Evolutionary conservation across 345 rosid species (phyloP), one percentile per base, ranked within the genome.

Genomic region (Corchorus capsularis): DNA sequence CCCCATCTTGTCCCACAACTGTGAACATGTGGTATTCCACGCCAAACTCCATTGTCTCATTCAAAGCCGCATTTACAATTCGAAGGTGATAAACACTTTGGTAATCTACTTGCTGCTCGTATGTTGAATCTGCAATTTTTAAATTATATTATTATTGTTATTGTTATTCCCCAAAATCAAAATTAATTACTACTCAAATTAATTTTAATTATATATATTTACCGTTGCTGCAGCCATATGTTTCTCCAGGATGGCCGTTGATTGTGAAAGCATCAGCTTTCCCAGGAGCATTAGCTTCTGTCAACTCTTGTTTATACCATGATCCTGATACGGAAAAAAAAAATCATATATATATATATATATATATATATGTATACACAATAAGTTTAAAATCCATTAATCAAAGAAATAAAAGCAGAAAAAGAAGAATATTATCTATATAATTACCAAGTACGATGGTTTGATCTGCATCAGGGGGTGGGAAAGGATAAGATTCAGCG

Each of bases 231-330:
- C 87, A 80, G 13, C 79, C 74, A 67, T 76, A 75, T 14, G 71
- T 74, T 69, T 81, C 80, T 27, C 90, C 92, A 9, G 92, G 85
- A 37, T 76, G 80, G 27, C 90, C 89, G 60, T 87, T 84, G 57
- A 85, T 82, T 1, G 87, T 89, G 71, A 72, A 79, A 20, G 86
- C 94, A 79, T 88, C 86, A 0, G 86, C 75, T n/a, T n/a, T 43
- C 57, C 79, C 79, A 0, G 86, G 83, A 15, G 77, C 56, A 63
- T 46, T 77, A 3, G 83, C 75, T 5, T 77, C 82, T 56, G 63
- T 78, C 22, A 87, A 76, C 46, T 85, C 86, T 43, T 49, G 16
- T 77, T 77, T 85, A 67, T 75, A 89, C 90, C 92, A 89, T 46
- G 79, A 69, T 19, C 82, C 86, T 69, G 45, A 34, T 7, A 12